Conservation (phyloP, 768 basidiomycete species). For the Tephrocybe rancida region DNA sequence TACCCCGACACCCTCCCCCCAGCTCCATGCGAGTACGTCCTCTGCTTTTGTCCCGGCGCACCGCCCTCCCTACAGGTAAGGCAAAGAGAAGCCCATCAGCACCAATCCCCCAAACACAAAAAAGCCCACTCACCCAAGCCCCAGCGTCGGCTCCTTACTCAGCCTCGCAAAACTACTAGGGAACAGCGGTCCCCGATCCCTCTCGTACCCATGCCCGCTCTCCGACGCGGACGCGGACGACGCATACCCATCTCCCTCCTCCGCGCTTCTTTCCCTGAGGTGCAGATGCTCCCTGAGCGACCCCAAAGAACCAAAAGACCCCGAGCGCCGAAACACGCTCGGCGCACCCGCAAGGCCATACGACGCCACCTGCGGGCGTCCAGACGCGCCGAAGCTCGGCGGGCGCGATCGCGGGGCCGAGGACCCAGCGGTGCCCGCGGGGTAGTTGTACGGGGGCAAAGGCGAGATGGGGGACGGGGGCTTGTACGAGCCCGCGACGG, state of each 20-base stretch:
- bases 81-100: slow-evolving; percentile 8
- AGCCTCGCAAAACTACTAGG: slow-evolving; percentile 78
- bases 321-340: slow-evolving; percentile 35
- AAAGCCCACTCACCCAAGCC: slow-evolving; percentile 20
- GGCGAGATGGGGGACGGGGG: slow-evolving; percentile 29
- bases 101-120: background rate
- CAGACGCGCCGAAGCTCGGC: slow-evolving; percentile 7
- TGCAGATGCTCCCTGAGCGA: slow-evolving; percentile 22
- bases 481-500: slow-evolving; percentile 9
- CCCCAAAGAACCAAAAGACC: slow-evolving; percentile 28
- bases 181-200: slow-evolving; percentile 84
- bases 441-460: slow-evolving; percentile 23
- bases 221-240: slow-evolving; percentile 31
- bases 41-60: slow-evolving; percentile 16
- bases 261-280: background rate
- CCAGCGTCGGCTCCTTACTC: slow-evolving; percentile 61
- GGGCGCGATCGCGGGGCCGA: slow-evolving; percentile 15
- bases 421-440: slow-evolving; percentile 3
- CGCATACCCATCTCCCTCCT: slow-evolving; percentile 38
- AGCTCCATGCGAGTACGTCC: slow-evolving; percentile 23
- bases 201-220: slow-evolving; percentile 55
- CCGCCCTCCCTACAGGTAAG: slow-evolving; percentile 19
- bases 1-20: slow-evolving; percentile 15
- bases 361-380: slow-evolving; percentile 11
- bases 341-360: slow-evolving; percentile 3